phyloP scores from a whole-genome alignment of 2,329 filamentous ascomycete species.

The Coniochaeta prunicola region DNA sequence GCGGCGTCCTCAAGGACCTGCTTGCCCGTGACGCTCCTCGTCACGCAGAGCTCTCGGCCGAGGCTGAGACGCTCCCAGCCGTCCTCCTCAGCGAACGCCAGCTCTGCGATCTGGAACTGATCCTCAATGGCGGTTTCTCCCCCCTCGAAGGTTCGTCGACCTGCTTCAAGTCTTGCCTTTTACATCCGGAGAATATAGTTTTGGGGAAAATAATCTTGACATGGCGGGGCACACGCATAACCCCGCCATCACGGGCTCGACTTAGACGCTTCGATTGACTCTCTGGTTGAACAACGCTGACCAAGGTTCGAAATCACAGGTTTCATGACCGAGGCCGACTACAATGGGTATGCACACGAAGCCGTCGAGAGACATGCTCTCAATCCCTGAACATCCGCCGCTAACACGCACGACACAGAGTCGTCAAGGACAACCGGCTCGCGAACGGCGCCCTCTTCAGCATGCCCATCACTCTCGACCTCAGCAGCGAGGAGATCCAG shows the following conservation, averaged over 20 bases:
- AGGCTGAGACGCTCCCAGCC: constrained; percentile 81
- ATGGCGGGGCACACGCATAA: constrained; percentile 15
- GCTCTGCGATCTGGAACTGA: constrained; percentile 94
- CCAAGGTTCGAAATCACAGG: constrained; percentile 44
- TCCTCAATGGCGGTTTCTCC: constrained; percentile 96
- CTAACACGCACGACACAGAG: constrained; percentile 48
- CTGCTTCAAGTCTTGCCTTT: too few relatives aligned
- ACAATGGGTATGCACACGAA: constrained; percentile 66
- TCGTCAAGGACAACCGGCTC: constrained; percentile 83
- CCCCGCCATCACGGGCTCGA: constrained; percentile 14
- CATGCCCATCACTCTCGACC: constrained; percentile 94
- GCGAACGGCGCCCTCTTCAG: constrained; percentile 85
- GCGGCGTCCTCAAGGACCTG: constrained; percentile 96
- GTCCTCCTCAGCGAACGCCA: constrained; percentile 86
- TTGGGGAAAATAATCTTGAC: neutral
- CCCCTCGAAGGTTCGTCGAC: constrained; percentile 76
- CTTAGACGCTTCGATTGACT: neutral
- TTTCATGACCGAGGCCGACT: constrained; percentile 97
- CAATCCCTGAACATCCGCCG: neutral
- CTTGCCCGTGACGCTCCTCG: constrained; percentile 85
- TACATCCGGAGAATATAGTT: too few relatives aligned
- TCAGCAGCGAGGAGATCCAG: constrained; percentile 68
- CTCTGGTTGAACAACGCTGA: neutral
- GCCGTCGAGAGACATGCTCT: neutral
- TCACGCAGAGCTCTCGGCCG: constrained; percentile 68